A percentile compares a stretch with the other conserved stretches of the same genome.
phyloP scores from a whole-genome alignment of 257 asterid species.

The Agastache rugosa region DNA sequence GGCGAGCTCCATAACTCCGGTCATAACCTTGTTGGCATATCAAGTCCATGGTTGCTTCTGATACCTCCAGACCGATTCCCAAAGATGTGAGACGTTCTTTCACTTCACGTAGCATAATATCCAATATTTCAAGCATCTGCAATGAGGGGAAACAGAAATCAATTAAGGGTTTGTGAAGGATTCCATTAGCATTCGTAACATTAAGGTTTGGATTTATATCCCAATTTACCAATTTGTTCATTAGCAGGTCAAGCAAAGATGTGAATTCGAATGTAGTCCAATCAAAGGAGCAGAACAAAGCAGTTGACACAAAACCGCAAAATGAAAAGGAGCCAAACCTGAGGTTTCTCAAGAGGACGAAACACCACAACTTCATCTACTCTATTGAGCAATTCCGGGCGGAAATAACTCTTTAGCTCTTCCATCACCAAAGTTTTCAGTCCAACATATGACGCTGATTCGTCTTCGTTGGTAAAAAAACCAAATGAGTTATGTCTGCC shows the following conservation, averaged over 20 bases:
- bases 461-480: constrained; percentile 66
- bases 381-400: constrained; percentile 95
- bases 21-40: constrained; percentile 91
- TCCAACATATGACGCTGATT: constrained; percentile 73
- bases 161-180: constrained; percentile 13
- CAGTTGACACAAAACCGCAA: neutral
- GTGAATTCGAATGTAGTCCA: constrained; percentile 16
- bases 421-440: constrained; percentile 87
- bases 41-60: constrained; percentile 72
- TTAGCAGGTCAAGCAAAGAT: constrained; percentile 24
- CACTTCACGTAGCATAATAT: constrained; percentile 84
- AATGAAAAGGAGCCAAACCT: constrained; percentile 57
- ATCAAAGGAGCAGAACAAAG: constrained; percentile 3
- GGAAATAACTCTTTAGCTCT: constrained; percentile 89
- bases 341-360: constrained; percentile 90
- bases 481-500: constrained; percentile 74
- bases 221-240: neutral
- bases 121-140: constrained; percentile 88
- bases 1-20: constrained; percentile 93
- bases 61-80: constrained; percentile 83
- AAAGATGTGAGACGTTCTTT: constrained; percentile 66
- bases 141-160: constrained; percentile 8
- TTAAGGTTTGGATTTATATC: neutral
- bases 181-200: neutral
- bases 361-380: constrained; percentile 97